These are phyloP conservation scores for Calonectria pauciramosa DNA, from an alignment of 2,329 filamentous ascomycete species.

Conservation along the genomic window DNA sequence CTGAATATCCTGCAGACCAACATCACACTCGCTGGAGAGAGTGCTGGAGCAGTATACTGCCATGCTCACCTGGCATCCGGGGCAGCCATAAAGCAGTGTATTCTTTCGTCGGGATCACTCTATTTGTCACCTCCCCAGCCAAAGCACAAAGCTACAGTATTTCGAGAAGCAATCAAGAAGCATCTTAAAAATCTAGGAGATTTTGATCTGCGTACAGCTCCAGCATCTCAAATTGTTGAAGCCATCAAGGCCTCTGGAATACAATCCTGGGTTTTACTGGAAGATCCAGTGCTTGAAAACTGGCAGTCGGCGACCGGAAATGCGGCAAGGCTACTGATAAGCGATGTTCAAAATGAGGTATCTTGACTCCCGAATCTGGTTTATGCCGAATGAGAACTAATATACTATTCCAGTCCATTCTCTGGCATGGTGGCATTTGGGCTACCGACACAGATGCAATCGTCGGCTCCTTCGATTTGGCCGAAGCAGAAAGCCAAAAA, in stretches of 20 bases:
- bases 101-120: slow-evolving; percentile 58
- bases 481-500: slow-evolving; percentile 43
- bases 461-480: slow-evolving; percentile 51
- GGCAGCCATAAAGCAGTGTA: slow-evolving; percentile 51
- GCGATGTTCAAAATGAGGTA: slow-evolving; percentile 60
- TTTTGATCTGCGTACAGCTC: slow-evolving; percentile 10
- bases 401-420: slow-evolving; percentile 53
- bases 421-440: slow-evolving; percentile 60
- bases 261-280: slow-evolving; percentile 58
- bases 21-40: slow-evolving; percentile 60
- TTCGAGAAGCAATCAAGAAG: not conserved
- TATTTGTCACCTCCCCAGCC: slow-evolving; percentile 59
- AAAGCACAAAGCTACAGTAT: not conserved
- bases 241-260: slow-evolving; percentile 53
- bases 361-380: not conserved
- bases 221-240: slow-evolving; percentile 44
- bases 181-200: not conserved
- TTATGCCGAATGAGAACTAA: not conserved
- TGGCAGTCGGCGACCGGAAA: slow-evolving; percentile 53
- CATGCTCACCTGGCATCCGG: slow-evolving; percentile 58
- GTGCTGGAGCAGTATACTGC: slow-evolving; percentile 59
- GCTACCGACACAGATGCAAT: slow-evolving; percentile 50
- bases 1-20: slow-evolving; percentile 45
- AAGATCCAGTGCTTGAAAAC: slow-evolving; percentile 50
- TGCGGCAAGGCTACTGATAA: slow-evolving; percentile 55